phyloP scores from a whole-genome alignment of 306 rosid genomes.

The Mimosa pudica region DNA sequence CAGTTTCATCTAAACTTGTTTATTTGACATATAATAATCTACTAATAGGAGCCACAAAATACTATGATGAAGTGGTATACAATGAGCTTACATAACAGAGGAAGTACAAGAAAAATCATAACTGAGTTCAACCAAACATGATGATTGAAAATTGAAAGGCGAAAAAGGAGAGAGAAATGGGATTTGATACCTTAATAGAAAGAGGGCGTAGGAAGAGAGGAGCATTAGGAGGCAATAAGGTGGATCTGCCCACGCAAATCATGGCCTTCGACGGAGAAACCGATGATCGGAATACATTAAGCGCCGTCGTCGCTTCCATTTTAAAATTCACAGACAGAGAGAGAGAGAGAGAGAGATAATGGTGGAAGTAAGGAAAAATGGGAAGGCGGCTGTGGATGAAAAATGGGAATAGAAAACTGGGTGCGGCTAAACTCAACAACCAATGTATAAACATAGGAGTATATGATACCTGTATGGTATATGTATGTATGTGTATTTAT shows the following conservation, averaged over 20 bases:
- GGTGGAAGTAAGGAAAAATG: not conserved
- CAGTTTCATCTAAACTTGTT: too few species aligned
- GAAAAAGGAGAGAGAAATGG: not conserved
- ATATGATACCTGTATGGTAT: too few species aligned
- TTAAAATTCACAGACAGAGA: slow-evolving; percentile 1
- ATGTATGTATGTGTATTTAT: not conserved
- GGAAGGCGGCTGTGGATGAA: not conserved
- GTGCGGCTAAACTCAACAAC: not conserved
- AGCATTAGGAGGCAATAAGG: slow-evolving; percentile 32
- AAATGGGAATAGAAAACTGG: not conserved
- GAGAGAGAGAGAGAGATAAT: not conserved
- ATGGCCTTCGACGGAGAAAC: slow-evolving; percentile 31
- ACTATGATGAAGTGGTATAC: too few species aligned
- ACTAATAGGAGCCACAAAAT: too few species aligned
- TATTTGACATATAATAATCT: too few species aligned
- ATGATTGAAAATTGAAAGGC: not conserved
- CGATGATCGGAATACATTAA: slow-evolving; percentile 52
- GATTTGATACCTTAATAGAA: slow-evolving; percentile 54
- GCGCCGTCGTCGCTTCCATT: slow-evolving; percentile 59
- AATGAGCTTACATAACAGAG: too few species aligned
- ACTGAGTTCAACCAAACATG: not conserved
- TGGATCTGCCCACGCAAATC: slow-evolving; percentile 39
- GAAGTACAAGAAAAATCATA: too few species aligned
- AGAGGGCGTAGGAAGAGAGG: slow-evolving; percentile 39
- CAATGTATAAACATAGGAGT: too few species aligned